Percentiles rank a stretch among this genome's conserved stretches.
Conservation (phyloP, 2,329 filamentous ascomycete genomes). For the Arthrobotrys megalospora region DNA sequence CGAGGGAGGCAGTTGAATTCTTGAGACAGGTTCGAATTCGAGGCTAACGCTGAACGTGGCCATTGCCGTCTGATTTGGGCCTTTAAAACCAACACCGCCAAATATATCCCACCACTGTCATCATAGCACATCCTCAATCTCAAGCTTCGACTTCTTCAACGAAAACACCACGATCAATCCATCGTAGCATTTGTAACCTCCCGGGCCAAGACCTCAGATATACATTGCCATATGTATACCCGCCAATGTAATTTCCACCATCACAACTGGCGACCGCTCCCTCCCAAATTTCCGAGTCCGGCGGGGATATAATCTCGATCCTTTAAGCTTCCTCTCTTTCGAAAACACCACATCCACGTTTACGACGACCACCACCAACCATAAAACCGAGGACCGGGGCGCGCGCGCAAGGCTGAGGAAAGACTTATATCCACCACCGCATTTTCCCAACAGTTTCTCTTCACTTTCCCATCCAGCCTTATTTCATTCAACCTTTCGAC, state of each 20-base stretch:
- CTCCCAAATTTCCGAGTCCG: constrained; percentile 40
- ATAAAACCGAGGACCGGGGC: background rate
- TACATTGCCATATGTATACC: constrained; percentile 14
- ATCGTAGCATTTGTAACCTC: background rate
- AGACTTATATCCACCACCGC: constrained; percentile 9
- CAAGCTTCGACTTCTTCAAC: background rate
- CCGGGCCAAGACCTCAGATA: background rate
- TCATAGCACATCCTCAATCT: background rate
- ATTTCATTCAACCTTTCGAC: background rate
- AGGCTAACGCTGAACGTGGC: constrained; percentile 19
- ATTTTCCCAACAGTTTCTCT: background rate
- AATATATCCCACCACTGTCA: background rate
- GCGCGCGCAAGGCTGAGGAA: constrained; percentile 1
- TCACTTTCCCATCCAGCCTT: background rate
- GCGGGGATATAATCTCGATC: constrained; percentile 38
- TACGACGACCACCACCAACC: constrained; percentile 10
- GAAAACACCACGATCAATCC: background rate
- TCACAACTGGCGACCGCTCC: background rate
- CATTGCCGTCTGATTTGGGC: background rate
- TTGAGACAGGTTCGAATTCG: background rate
- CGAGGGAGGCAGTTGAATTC: constrained; percentile 9
- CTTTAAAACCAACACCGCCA: constrained; percentile 9
- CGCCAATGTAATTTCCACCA: constrained; percentile 26
- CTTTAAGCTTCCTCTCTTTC: background rate
- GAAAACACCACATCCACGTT: no score